Evolutionary conservation across 2,329 filamentous ascomycete species (phyloP), one percentile per base, ranked within the genome.

Genomic region (Fusarium chuoi): DNA sequence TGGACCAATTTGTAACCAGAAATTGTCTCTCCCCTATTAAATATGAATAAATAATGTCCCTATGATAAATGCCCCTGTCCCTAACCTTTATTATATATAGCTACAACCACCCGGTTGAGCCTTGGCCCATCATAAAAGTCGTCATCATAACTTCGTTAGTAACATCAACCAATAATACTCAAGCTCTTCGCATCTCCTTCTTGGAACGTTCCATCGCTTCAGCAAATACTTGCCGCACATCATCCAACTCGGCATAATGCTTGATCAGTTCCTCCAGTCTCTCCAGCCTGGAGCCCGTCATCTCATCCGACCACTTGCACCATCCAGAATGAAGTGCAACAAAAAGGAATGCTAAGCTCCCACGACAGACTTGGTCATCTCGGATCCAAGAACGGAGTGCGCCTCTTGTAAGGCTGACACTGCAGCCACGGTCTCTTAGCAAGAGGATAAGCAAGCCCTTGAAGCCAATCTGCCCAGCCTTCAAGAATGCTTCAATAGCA

Each of bases 181-280:
- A 70, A 36, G 41, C 6, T 26, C 52, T 52, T 24, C 60, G 46
- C 38, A 70, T 70, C 36, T 70, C 67, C 41, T 70, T 70, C 67
- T 70, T 70, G 4, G 67, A 70, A 12, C 46, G 59, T n/a, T 65
- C 66, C 66, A 70, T 70, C 15, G 67, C 66, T 30, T 70, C 66
- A 28, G 66, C 66, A 59, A 70, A 65, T 17, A 46, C 55, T 17
- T 46, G 52, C 45, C 67, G 63, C 33, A 70, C 67, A 54, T 70
- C 67, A 41, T 70, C 67, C 33, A 70, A 36, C n/a, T 70, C 67
- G 24, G 67, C 67, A 39, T 70, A 70, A 55, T 70, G 41, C 38
- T 70, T 70, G 11, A 70, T 60, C 33, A 70, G 46, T 22, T 54
- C 52, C 38, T 59, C 67, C 36, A 70, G 17, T 24, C 67, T 70